These are phyloP conservation scores for Metschnikowia cerradonensis DNA, from an alignment of 805 yeast genomes.

Conservation along the genomic window DNA sequence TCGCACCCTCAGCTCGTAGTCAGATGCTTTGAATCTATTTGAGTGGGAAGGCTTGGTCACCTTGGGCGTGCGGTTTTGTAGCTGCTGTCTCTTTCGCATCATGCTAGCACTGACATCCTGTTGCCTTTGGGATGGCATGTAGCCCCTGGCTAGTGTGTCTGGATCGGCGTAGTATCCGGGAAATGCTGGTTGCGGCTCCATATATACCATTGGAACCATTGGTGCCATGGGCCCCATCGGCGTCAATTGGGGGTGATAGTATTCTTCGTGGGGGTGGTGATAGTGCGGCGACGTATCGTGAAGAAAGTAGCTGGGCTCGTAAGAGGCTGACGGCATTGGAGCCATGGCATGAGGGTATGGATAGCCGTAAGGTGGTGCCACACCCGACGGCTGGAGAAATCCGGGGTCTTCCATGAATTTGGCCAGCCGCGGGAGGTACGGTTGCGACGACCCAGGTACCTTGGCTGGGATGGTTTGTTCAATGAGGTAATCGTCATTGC, in stretches of 20 bases:
- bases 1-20: constrained; percentile 9
- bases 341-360: constrained; percentile 10
- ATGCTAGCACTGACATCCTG: constrained; percentile 30
- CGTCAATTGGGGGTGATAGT: constrained; percentile 6
- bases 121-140: constrained; percentile 25
- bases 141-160: constrained; percentile 7
- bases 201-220: constrained; percentile 7
- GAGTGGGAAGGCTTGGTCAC: constrained; percentile 11
- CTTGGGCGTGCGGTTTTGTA: constrained; percentile 14
- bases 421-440: constrained; percentile 23
- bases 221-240: constrained; percentile 8
- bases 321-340: constrained; percentile 8
- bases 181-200: constrained; percentile 7
- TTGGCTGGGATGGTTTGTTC: constrained; percentile 49
- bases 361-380: constrained; percentile 5
- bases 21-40: constrained; percentile 3
- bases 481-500: constrained; percentile 46
- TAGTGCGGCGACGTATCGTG: constrained; percentile 6
- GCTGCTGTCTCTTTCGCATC: constrained; percentile 31
- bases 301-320: constrained; percentile 4
- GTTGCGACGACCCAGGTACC: constrained; percentile 20
- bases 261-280: constrained; percentile 11
- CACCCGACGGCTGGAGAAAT: constrained; percentile 6
- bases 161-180: constrained; percentile 8
- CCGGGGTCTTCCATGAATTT: constrained; percentile 11